Evolutionary conservation across 106 monocot genomes (phyloP), one percentile per base, ranked within the genome.

Genomic region (Dioscorea alata): DNA sequence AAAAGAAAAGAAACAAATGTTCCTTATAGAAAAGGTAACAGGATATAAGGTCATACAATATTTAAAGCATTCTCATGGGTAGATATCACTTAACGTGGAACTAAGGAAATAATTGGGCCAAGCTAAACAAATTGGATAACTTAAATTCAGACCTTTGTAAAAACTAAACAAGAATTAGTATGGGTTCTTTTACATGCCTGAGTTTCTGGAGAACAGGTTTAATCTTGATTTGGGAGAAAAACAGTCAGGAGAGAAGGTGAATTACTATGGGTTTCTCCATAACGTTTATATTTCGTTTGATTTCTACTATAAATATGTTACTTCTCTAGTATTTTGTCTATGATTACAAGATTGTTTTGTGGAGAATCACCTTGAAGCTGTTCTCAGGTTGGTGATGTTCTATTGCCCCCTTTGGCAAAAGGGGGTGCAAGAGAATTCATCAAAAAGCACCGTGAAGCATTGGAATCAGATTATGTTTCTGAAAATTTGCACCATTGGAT

Each of bases 401-500:
- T 87, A 60, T 75, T 99, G 65, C 99, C 99, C 17, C 90, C 90
- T 62, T 99, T 93, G 99, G 87, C 93, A 42, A 93, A 85, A 75
- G 87, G 90, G 23, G 93, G 99, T 73, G 69, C 72, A 4, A 86
- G 99, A 69, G 99, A 99, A 61, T 99, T 99, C 74, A 99, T 99
- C 32, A 85, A 79, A 72, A 99, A 87, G 67, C 99, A 99, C 66
- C 84, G 99, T 70, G 99, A 99, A 82, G 99, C 99, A 25, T 73
- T 99, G 78, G 99, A 99, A 71, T 99, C 87, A 59, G 87, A 99
- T 72, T 90, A 83, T 80, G 93, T 93, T 61, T 99, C 99, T n/a
- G 93, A 99, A 70, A 93, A 99, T 82, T 79, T 99, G 49, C 99
- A 99, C 68, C 89, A 93, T n/a, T 99, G 99, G 99, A 99, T 99